phyloP scores from a whole-genome alignment of 768 basidiomycete genomes.

The Russula foetens region DNA sequence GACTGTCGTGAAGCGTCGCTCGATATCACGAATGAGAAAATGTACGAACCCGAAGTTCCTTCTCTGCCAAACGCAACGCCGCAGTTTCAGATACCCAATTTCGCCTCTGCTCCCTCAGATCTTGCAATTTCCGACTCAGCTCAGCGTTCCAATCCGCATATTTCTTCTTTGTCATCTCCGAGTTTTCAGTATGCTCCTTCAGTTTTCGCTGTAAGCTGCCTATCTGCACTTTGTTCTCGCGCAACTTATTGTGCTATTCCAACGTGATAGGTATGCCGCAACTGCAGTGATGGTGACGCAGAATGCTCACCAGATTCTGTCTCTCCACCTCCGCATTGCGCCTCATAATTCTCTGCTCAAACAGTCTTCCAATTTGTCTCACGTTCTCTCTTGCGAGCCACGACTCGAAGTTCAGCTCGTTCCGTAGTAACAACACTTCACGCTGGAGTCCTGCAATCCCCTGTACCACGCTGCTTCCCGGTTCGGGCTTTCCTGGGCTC shows the following conservation, averaged over 20 bases:
- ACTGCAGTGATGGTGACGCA: conserved; percentile 7
- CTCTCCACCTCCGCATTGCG: conserved; percentile 74
- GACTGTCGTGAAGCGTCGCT: neutral
- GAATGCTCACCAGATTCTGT: conserved; percentile 58
- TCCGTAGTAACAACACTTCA: conserved; percentile 64
- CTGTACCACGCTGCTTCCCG: conserved; percentile 43
- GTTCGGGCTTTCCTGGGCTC: conserved; percentile 25
- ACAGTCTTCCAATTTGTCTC: conserved; percentile 73
- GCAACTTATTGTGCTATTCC: conserved; percentile 69
- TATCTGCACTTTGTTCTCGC: conserved; percentile 66
- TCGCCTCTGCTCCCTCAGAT: conserved; percentile 73
- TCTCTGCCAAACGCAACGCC: conserved; percentile 57
- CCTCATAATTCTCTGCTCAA: conserved; percentile 63
- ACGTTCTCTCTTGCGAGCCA: conserved; percentile 79
- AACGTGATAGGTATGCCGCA: neutral
- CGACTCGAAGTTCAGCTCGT: conserved; percentile 78
- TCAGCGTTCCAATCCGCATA: conserved; percentile 81
- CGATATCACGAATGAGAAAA: neutral
- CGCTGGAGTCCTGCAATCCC: conserved; percentile 66
- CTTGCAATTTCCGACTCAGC: conserved; percentile 67
- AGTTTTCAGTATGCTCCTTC: conserved; percentile 63
- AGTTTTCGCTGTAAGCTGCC: conserved; percentile 59
- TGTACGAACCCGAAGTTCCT: conserved; percentile 52
- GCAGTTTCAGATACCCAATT: conserved; percentile 66
- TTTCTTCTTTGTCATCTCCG: conserved; percentile 63